Evolutionary conservation across 768 basidiomycete species (phyloP), one percentile per base, ranked within the genome.

Genomic region (Tremella mesenterica): DNA sequence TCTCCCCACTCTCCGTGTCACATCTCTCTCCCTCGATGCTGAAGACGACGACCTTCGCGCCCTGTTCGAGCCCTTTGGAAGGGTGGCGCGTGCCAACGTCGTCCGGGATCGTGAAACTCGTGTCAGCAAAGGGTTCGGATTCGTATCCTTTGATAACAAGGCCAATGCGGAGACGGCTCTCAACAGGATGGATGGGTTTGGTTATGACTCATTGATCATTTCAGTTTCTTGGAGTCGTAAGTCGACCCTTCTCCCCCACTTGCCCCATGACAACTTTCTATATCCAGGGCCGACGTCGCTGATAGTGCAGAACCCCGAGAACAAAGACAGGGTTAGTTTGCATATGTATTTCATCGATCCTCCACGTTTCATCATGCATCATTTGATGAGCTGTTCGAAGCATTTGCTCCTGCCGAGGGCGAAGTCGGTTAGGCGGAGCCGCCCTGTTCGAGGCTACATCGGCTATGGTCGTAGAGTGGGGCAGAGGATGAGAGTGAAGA

Each of bases 61-160:
- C 20, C 78, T 99, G 31, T 97, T 99, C 71, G 53, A 52, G 33
- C 81, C 83, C 47, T 95, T 97, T 73, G 89, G 90, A 0, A 79
- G 85, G 14, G 85, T 92, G 30, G 84, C 83, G 29, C 77, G 95
- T 49, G 90, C 96, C 48, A 96, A 91, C 73, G 86, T 99, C 44
- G 95, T 93, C 23, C 80, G 87, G 41, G 95, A 99, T 72, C 79
- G 89, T 49, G 92, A 95, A 65, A 96, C 93, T 8, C 88, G 92
- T 43, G 80, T 85, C 20, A 91, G 91, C 53, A 95, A 93, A 74
- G 93, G 93, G 45, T 95, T 93, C 72, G 93, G 92, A 14, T 97
- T 97, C 64, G 92, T 99, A 51, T 88, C 85, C 72, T 99, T 95
- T 66, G 93, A 97, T 69, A 84, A 85, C 14, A 78, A 79, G 68